Conservation (phyloP, 2,329 filamentous ascomycete genomes). For the Aspergillus amoenus region DNA sequence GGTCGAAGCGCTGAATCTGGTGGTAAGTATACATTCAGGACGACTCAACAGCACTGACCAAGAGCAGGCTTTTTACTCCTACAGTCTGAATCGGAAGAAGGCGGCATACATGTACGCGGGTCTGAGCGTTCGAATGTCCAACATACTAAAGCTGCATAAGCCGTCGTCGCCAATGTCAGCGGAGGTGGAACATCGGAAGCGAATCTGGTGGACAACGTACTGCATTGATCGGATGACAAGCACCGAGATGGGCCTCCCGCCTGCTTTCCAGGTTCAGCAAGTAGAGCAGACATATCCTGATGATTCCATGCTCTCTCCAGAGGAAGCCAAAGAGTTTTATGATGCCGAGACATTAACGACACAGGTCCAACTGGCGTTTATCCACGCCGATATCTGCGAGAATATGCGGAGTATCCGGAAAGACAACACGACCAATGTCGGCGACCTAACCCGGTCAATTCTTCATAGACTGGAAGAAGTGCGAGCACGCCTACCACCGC, state of each 20-base stretch:
- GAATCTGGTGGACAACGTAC: slow-evolving; percentile 23
- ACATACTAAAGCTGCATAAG: slow-evolving; percentile 14
- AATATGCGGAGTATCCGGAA: background rate
- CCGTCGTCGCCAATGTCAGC: background rate
- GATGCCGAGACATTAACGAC: background rate
- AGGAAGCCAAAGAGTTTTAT: background rate
- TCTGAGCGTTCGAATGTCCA: slow-evolving; percentile 14
- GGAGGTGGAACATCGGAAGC: slow-evolving; percentile 19
- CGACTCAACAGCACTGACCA: background rate
- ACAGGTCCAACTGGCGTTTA: background rate
- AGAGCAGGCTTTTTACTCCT: slow-evolving; percentile 20
- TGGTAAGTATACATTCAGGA: slow-evolving; percentile 7
- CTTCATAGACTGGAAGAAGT: background rate
- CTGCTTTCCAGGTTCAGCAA: background rate
- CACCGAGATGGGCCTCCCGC: slow-evolving; percentile 13
- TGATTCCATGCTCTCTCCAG: background rate
- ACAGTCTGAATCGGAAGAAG: slow-evolving; percentile 20
- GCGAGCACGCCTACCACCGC: background rate
- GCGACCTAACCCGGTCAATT: background rate
- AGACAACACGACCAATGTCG: background rate
- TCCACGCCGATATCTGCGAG: background rate
- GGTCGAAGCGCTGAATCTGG: slow-evolving; percentile 21
- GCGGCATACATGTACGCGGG: slow-evolving; percentile 21
- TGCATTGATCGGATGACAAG: slow-evolving; percentile 17
- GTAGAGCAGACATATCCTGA: background rate